A percentile compares a stretch with the other conserved stretches of the same genome.
These are phyloP conservation scores for Dicorynia guianensis DNA, from an alignment of 306 rosid genomes.

Conservation along the genomic window DNA sequence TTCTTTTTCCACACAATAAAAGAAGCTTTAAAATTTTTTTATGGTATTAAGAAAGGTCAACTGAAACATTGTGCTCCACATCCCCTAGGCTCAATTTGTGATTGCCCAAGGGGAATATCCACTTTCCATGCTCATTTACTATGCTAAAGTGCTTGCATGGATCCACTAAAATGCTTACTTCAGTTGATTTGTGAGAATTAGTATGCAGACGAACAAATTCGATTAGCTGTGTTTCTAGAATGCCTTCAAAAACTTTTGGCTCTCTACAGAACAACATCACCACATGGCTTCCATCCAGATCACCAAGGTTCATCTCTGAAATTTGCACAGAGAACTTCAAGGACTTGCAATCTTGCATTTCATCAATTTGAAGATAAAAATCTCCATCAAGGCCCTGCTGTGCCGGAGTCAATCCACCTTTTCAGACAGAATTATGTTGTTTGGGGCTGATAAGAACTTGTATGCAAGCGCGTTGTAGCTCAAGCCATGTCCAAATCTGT, in stretches of 20 bases:
- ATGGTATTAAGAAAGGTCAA: slow-evolving; percentile 48
- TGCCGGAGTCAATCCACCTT: slow-evolving; percentile 40
- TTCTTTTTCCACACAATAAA: neutral
- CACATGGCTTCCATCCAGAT: slow-evolving; percentile 76
- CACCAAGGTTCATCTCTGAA: slow-evolving; percentile 68
- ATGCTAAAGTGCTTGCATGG: slow-evolving; percentile 82
- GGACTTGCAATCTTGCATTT: slow-evolving; percentile 63
- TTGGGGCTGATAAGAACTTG: slow-evolving; percentile 72
- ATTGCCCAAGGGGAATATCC: slow-evolving; percentile 70
- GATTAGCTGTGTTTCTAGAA: slow-evolving; percentile 43
- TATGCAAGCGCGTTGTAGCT: slow-evolving; percentile 76
- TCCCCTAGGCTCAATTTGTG: slow-evolving; percentile 67
- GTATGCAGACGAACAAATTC: slow-evolving; percentile 53
- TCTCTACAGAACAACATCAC: slow-evolving; percentile 50
- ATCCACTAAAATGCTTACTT: slow-evolving; percentile 68
- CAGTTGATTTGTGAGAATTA: slow-evolving; percentile 31
- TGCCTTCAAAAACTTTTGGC: slow-evolving; percentile 45
- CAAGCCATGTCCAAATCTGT: slow-evolving; percentile 87
- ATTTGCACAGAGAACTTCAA: slow-evolving; percentile 61
- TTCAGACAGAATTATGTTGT: slow-evolving; percentile 48
- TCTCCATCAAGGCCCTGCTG: slow-evolving; percentile 43
- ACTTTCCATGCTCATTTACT: slow-evolving; percentile 71
- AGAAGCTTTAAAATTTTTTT: neutral
- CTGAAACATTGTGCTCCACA: slow-evolving; percentile 60
- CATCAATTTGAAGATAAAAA: slow-evolving; percentile 53